phyloP scores from a whole-genome alignment of 805 yeast genomes.

The Saccharomycopsis fibuligera region DNA sequence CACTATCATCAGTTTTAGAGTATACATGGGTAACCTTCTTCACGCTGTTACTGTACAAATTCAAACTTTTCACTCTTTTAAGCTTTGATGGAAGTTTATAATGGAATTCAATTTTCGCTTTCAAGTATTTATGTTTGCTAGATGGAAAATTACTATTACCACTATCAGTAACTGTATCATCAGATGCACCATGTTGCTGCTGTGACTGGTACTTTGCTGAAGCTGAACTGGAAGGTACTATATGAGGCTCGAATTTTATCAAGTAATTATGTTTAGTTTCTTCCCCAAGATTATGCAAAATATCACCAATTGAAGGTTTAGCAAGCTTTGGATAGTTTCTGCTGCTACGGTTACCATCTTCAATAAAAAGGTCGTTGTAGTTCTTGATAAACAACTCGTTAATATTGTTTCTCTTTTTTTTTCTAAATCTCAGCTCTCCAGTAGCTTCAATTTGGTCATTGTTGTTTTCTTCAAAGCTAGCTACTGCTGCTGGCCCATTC shows the following conservation, averaged over 20 bases:
- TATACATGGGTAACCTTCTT: background rate
- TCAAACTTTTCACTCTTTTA: slow-evolving; percentile 8
- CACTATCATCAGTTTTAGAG: background rate
- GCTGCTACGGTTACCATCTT: background rate
- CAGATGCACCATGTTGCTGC: background rate
- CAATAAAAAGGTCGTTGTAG: slow-evolving; percentile 5
- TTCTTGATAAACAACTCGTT: slow-evolving; percentile 10
- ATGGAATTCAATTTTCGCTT: slow-evolving; percentile 8
- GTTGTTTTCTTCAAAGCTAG: background rate
- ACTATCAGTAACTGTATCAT: too few relatives aligned
- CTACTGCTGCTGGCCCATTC: background rate
- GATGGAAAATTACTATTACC: too few relatives aligned
- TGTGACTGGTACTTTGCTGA: too few relatives aligned
- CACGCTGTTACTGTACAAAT: slow-evolving; percentile 1
- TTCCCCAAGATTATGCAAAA: slow-evolving; percentile 1
- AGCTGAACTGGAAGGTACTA: too few relatives aligned
- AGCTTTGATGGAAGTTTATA: slow-evolving; percentile 7
- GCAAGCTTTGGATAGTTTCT: background rate
- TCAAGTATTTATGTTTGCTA: background rate
- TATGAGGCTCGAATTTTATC: background rate
- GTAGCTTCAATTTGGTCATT: background rate
- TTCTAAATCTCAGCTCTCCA: slow-evolving; percentile 4
- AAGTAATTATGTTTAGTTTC: background rate
- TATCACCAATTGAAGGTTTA: background rate
- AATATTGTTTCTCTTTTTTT: slow-evolving; percentile 8